Percentiles rank a stretch among this genome's conserved stretches.
Conservation (phyloP, 192 early-diverging fungal species). For the Podila epicladia region DNA sequence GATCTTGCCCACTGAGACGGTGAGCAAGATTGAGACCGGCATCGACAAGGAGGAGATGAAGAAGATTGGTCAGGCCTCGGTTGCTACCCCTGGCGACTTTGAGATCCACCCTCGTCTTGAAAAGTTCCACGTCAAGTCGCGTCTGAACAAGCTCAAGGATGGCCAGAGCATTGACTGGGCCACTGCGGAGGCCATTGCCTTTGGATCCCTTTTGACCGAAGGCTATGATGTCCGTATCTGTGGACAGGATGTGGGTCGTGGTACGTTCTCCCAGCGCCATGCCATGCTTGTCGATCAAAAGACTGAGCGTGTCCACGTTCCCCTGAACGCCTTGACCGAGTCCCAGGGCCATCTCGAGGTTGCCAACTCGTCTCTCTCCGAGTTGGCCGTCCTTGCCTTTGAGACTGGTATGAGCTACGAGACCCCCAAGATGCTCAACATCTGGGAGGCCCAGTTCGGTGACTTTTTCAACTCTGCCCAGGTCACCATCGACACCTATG, state of each 20-base stretch:
- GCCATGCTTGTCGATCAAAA: slow-evolving; percentile 96
- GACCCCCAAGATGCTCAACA: slow-evolving; percentile 84
- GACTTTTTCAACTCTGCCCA: slow-evolving; percentile 98
- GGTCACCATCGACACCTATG: slow-evolving; percentile 93
- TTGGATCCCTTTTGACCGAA: slow-evolving; percentile 87
- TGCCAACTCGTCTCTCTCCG: slow-evolving; percentile 91
- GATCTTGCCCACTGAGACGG: slow-evolving; percentile 67
- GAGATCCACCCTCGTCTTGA: slow-evolving; percentile 84
- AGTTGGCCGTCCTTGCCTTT: slow-evolving; percentile 96
- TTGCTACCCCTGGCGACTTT: slow-evolving; percentile 73
- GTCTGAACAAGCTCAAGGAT: slow-evolving; percentile 74
- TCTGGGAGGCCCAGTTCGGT: slow-evolving; percentile 99
- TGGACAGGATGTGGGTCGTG: slow-evolving; percentile 97
- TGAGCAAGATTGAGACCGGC: slow-evolving; percentile 53
- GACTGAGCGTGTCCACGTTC: slow-evolving; percentile 86
- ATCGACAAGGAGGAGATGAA: slow-evolving; percentile 68
- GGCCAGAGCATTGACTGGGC: slow-evolving; percentile 92
- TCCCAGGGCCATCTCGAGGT: slow-evolving; percentile 65
- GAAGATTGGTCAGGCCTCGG: slow-evolving; percentile 81
- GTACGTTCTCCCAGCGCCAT: slow-evolving; percentile 97
- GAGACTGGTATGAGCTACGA: slow-evolving; percentile 96
- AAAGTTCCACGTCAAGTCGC: slow-evolving; percentile 92
- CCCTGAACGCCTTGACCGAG: slow-evolving; percentile 75
- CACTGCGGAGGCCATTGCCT: slow-evolving; percentile 91
- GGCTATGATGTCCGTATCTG: slow-evolving; percentile 92